Percentiles rank a stretch among this genome's conserved stretches.
Evolutionary conservation across 805 yeast species (phyloP).

Genomic region (Ogataea methanolica): DNA sequence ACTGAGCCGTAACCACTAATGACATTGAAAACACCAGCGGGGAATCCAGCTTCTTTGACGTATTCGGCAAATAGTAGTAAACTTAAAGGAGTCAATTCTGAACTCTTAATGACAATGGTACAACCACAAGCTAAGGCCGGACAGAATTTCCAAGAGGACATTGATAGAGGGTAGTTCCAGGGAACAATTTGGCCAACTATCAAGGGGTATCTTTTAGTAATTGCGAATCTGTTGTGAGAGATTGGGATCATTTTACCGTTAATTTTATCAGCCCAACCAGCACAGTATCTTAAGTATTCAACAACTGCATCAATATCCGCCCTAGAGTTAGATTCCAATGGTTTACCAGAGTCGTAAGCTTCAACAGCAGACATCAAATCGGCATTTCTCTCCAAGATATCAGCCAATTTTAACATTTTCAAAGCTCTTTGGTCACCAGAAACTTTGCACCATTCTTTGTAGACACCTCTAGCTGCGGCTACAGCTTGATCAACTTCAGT

Average conservation of each 20-base stretch:
- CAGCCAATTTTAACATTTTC: constrained; percentile 44
- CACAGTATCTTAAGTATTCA: constrained; percentile 46
- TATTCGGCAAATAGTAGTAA: constrained; percentile 55
- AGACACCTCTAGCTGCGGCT: constrained; percentile 43
- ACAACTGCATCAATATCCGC: constrained; percentile 46
- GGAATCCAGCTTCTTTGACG: constrained; percentile 65
- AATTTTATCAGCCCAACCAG: constrained; percentile 60
- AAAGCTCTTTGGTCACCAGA: constrained; percentile 36
- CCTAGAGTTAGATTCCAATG: constrained; percentile 41
- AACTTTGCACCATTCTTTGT: constrained; percentile 42
- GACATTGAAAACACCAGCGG: constrained; percentile 71
- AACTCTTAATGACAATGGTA: constrained; percentile 64
- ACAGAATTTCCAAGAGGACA: constrained; percentile 79
- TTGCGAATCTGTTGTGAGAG: constrained; percentile 48
- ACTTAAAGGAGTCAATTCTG: constrained; percentile 74
- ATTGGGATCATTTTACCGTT: constrained; percentile 38
- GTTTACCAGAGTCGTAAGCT: constrained; percentile 54
- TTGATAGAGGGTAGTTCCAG: constrained; percentile 66
- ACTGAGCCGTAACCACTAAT: constrained; percentile 64
- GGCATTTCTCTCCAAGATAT: constrained; percentile 42
- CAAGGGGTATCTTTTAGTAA: constrained; percentile 62
- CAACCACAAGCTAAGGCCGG: constrained; percentile 84
- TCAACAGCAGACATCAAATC: constrained; percentile 49
- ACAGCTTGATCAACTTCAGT: constrained; percentile 50
- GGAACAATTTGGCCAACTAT: constrained; percentile 69